Base-by-base conservation (phyloP, 2,329 filamentous ascomycete genomes). In the Cercospora beticola region DNA sequence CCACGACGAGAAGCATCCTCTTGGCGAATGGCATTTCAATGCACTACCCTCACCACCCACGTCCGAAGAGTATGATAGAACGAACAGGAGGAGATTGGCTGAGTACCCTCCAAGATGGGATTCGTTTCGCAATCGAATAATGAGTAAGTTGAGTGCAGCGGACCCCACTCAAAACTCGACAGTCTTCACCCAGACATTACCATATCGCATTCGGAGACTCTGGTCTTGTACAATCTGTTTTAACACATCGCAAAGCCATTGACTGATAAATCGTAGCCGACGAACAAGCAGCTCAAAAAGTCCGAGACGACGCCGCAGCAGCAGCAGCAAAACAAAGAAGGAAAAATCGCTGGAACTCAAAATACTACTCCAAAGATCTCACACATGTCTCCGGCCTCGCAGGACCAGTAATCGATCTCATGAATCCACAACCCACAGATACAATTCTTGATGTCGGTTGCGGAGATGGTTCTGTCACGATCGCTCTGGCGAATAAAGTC, bases 391-490 rank as follows among this genome's bases (percentile, higher is more conserved):
- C 80, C 16, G 70, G 76, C 59, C 79, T 82, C 30, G 81, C 81
- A n/a, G 72, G 75, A 1, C 79, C 74, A 36, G 73, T 82, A 8
- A 62, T 80, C 40, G 68, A 76, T 58, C 76, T 81, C 69, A 78
- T 82, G 49, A 70, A 71, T 65, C 73, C 77, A 3, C 62, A 71
- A 56, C 74, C 77, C 1, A 73, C 59, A 18, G 79, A 82, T 65
- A 71, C 59, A 14, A 80, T 82, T 69, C 75, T 82, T 59, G 79
- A 81, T 69, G 72, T 81, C 18, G 79, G 79, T 57, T 79, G 78
- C 70, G 79, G 79, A 62, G 79, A 82, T 65, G 80, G 81, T 23
- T 68, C 75, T 16, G 74, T 83, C n/a, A 82, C 81, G 16, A 71
- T 76, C 6, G 70, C 75, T 31, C 73, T 83, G 67, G 77, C 80